phyloP scores from a whole-genome alignment of 2,329 filamentous ascomycete species.

The Cercospora nicotianae region DNA sequence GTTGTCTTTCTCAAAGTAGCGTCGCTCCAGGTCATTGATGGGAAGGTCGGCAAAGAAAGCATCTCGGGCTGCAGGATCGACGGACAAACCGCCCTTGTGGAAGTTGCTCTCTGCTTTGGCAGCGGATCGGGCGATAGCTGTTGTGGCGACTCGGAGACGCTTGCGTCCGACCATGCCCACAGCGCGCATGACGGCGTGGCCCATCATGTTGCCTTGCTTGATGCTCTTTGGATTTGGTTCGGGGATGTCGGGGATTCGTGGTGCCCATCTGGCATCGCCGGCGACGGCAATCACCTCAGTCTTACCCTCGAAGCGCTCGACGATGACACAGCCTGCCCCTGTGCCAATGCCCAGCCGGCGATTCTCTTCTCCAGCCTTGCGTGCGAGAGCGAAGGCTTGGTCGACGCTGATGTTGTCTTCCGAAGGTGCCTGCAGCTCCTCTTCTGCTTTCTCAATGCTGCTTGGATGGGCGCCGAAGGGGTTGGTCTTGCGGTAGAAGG shows the following conservation, averaged over 20 bases:
- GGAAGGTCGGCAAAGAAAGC: constrained; percentile 69
- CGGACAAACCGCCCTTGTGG: constrained; percentile 37
- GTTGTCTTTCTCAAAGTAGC: constrained; percentile 64
- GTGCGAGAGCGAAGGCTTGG: constrained; percentile 63
- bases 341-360: constrained; percentile 62
- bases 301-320: constrained; percentile 58
- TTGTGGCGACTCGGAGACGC: constrained; percentile 42
- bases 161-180: constrained; percentile 77
- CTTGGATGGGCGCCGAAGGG: constrained; percentile 81
- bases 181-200: constrained; percentile 73
- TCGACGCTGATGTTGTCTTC: constrained; percentile 54
- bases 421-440: constrained; percentile 57
- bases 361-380: constrained; percentile 61
- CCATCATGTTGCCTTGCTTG: constrained; percentile 68
- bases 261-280: constrained; percentile 71
- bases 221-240: constrained; percentile 28
- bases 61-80: constrained; percentile 38
- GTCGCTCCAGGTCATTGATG: constrained; percentile 64
- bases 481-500: constrained; percentile 82
- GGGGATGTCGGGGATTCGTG: constrained; percentile 33
- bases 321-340: constrained; percentile 71
- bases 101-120: constrained; percentile 38
- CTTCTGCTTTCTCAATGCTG: constrained; percentile 67
- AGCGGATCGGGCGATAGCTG: constrained; percentile 32
- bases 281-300: constrained; percentile 68